phyloP scores from a whole-genome alignment of 1,284 basidiomycete species.

The Sanghuangporus baumii region DNA sequence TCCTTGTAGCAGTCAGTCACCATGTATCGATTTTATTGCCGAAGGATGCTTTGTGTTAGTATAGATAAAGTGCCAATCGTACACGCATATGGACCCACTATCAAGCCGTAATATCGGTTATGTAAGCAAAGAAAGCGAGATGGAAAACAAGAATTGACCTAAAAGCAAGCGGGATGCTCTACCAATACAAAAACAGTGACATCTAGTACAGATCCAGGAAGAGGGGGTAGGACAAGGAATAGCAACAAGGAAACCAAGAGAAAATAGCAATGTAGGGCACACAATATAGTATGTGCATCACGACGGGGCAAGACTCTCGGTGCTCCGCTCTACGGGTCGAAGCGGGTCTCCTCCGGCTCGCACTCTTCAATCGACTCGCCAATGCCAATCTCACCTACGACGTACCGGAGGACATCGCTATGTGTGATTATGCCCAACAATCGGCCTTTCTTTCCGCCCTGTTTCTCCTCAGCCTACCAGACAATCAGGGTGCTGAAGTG shows the following conservation, averaged over 20 bases:
- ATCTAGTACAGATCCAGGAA: slow-evolving; percentile 8
- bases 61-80: too few relatives aligned
- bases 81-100: background rate
- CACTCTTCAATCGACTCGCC: slow-evolving; percentile 34
- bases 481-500: slow-evolving; percentile 15
- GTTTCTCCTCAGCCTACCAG: slow-evolving; percentile 67
- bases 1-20: too few relatives aligned
- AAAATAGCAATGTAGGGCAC: background rate
- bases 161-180: slow-evolving; percentile 7
- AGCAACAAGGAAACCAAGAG: background rate
- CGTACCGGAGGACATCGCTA: slow-evolving; percentile 84
- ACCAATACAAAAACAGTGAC: slow-evolving; percentile 15
- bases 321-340: background rate
- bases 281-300: background rate
- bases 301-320: background rate
- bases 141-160: background rate
- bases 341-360: slow-evolving; percentile 5
- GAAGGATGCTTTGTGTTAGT: too few relatives aligned
- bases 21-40: too few relatives aligned
- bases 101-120: background rate
- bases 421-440: slow-evolving; percentile 87
- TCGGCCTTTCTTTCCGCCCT: slow-evolving; percentile 76
- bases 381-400: slow-evolving; percentile 64
- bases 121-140: background rate
- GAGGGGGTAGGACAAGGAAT: background rate